phyloP scores from a whole-genome alignment of 1,284 basidiomycete genomes.

The Peniophora sp. region DNA sequence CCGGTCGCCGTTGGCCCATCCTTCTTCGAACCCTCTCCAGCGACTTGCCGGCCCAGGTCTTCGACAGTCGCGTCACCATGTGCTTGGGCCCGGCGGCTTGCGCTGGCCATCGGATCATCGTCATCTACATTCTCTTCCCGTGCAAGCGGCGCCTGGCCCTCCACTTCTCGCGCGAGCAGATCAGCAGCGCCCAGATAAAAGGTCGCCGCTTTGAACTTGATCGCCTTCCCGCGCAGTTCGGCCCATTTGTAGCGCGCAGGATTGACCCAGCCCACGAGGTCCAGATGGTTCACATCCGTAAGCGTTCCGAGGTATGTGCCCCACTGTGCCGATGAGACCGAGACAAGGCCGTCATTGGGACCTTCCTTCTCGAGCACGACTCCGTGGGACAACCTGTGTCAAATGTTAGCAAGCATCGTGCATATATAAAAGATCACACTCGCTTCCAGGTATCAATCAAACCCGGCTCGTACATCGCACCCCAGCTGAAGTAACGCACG shows the following conservation, averaged over 20 bases:
- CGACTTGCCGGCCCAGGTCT: neutral
- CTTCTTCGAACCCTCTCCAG: neutral
- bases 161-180: constrained; percentile 59
- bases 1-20: neutral
- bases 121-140: neutral
- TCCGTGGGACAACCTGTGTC: constrained; percentile 65
- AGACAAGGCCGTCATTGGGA: constrained; percentile 87
- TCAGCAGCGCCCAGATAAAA: constrained; percentile 83
- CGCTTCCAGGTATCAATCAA: constrained; percentile 84
- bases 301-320: constrained; percentile 84
- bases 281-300: constrained; percentile 85
- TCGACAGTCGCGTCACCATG: neutral
- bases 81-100: too few species aligned
- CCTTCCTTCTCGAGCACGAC: constrained; percentile 87
- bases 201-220: constrained; percentile 82
- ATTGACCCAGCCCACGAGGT: constrained; percentile 83
- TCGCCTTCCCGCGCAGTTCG: constrained; percentile 79
- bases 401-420: neutral
- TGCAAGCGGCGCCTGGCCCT: constrained; percentile 26
- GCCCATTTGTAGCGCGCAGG: constrained; percentile 81
- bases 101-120: neutral
- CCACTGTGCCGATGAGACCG: constrained; percentile 79
- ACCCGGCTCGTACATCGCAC: constrained; percentile 82
- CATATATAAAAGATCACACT: constrained; percentile 14
- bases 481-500: constrained; percentile 90